phyloP scores from a whole-genome alignment of 352 stramenopile species.

The Albugo candida region DNA sequence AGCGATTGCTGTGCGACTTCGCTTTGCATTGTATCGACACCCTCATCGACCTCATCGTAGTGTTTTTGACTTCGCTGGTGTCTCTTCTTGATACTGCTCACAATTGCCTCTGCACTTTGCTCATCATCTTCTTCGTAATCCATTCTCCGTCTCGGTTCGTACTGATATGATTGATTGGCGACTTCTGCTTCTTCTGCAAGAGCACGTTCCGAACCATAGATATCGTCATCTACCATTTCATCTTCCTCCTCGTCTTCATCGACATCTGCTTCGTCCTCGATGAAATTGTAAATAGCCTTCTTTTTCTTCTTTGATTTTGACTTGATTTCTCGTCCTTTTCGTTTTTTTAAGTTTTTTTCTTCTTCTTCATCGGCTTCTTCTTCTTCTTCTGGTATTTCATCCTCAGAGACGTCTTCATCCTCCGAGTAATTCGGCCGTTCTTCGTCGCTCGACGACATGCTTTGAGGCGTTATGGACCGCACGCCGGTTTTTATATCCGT shows the following conservation, averaged over 20 bases:
- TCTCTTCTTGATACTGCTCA: conserved; percentile 77
- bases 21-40: conserved; percentile 61
- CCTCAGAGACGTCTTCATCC: conserved; percentile 44
- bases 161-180: conserved; percentile 33
- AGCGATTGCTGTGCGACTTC: conserved; percentile 77
- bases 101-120: conserved; percentile 52
- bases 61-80: conserved; percentile 71
- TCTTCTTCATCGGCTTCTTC: conserved; percentile 25
- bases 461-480: not conserved
- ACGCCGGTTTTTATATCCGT: too few species aligned
- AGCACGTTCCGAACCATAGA: conserved; percentile 53
- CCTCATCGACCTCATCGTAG: conserved; percentile 72
- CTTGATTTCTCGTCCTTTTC: conserved; percentile 29
- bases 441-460: conserved; percentile 78
- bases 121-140: conserved; percentile 35
- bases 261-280: conserved; percentile 75
- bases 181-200: conserved; percentile 56
- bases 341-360: conserved; percentile 49
- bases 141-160: conserved; percentile 54
- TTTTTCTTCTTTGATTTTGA: conserved; percentile 70
- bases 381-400: conserved; percentile 58
- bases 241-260: conserved; percentile 77
- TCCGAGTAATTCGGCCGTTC: conserved; percentile 72
- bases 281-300: conserved; percentile 77
- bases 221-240: conserved; percentile 45